A percentile compares a stretch with the other conserved stretches of the same genome.
phyloP scores from a whole-genome alignment of 2,329 filamentous ascomycete genomes.

The Fusarium odoratissimum region DNA sequence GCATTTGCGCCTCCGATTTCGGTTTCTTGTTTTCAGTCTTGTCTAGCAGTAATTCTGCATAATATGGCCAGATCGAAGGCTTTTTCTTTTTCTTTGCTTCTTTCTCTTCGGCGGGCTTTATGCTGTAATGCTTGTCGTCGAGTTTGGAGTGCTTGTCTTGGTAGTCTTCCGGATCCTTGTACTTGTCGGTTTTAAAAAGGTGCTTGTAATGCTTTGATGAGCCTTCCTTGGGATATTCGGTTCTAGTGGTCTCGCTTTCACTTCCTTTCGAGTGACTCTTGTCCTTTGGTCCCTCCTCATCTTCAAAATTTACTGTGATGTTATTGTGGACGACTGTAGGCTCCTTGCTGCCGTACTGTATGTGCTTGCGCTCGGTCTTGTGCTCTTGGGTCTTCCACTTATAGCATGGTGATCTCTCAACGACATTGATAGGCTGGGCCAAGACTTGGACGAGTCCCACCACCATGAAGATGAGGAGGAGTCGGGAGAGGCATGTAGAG shows the following conservation, averaged over 20 bases:
- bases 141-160: background rate
- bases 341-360: background rate
- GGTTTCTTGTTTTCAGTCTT: too few species aligned
- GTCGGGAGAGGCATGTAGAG: background rate
- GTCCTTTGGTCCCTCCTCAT: background rate
- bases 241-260: too few species aligned
- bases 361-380: too few species aligned
- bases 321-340: background rate
- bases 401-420: background rate
- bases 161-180: too few species aligned
- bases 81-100: too few species aligned
- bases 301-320: background rate
- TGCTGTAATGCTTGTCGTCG: too few species aligned
- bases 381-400: background rate
- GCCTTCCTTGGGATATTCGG: too few species aligned
- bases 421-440: background rate
- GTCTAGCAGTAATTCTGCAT: too few species aligned
- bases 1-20: too few species aligned
- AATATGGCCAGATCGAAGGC: too few species aligned
- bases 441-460: background rate
- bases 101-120: too few species aligned
- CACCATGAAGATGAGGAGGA: background rate
- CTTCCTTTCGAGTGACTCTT: background rate
- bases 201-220: background rate
- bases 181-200: too few species aligned